Base-by-base conservation (phyloP, 371 early-diverging fungal species). In the Synchytrium microbalum region DNA sequence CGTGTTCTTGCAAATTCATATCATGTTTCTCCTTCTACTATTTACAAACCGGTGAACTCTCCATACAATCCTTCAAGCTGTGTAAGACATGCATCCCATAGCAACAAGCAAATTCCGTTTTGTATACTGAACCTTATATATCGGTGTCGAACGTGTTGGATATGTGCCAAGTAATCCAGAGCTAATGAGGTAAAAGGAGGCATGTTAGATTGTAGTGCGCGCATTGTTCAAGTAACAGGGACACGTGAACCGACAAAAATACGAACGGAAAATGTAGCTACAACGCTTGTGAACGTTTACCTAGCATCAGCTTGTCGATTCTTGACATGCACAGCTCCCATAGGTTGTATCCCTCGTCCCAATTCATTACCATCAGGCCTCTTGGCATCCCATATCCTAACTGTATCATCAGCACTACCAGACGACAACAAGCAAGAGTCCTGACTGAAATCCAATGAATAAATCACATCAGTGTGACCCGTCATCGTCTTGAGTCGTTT, bases 131-230 rank as follows among this genome's bases (percentile, higher is more conserved):
- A 93, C 84, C 64, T 82, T 80, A 72, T 89, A 88, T 51, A 98
- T 79, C 0, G 99, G 96, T 53, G 99, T 98, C 67, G 83, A 85
- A 75, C 96, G 96, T 5, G 99, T 97, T 25, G 86, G 87, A 75
- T 89, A 96, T 0, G 88, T 84, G 3, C 84, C 85, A 24, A 98
- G 66, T 59, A 87, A 82, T 57, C 88, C 87, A 29, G 79, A 75
- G 10, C 64, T 26, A 54, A 27, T 23, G 51, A 13, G 29, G 60
- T 55, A 13, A 60, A 23, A 60, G 70, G 64, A 58, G 61, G n/a
- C n/a, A n/a, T n/a, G n/a, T n/a, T n/a, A n/a, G n/a, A n/a, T n/a
- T n/a, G n/a, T n/a, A 32, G 19, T 54, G 3, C 27, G 19, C 32
- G 53, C 60, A 30, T 32, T 24, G 61, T 24, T 28, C 27, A 25